Base-by-base conservation (phyloP, 768 basidiomycete species). In the Mycena rebaudengoi region DNA sequence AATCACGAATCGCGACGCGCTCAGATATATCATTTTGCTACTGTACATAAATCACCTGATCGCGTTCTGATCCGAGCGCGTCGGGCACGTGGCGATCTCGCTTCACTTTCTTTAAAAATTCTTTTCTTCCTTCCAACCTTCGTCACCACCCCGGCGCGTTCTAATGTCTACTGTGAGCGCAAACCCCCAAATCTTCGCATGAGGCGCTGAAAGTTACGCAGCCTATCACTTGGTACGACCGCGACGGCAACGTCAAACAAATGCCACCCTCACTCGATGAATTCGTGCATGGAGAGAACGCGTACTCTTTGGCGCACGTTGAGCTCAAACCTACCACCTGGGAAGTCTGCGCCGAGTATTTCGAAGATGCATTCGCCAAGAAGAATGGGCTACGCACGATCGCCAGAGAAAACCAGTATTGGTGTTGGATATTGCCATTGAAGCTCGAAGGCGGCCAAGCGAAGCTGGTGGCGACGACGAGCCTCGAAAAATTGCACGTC, bases 251-350 rank as follows among this genome's bases (percentile, higher is more conserved):
- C 50, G 32, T n/a, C 41, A 52, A 44, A 13, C 11, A n/a, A 32
- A 8, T 61, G 41, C 28, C 60, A 3, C 50, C 21, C 10, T 16
- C 41, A 33, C 41, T 61, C 50, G 41, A 61, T 26, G 50, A 61
- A 45, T 61, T 53, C 28, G 60, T 61, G n/a, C 50, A 45, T 51
- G 50, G 43, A 32, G 50, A 61, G 18, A 61, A 61, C 43, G 60
- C 60, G 18, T 60, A 60, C 50, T 52, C 59, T 11, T 26, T 52
- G n/a, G 7, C 50, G 2, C 50, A 52, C 37, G n/a, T 61, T 13
- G 50, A 53, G 33, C 50, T 61, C 23, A 11, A 35, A 30, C 60
- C 41, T 20, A 53, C 50, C 25, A 61, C 60, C 32, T 61, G 60
- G 51, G 60, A 61, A 5, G 33, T 14, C 28, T 61, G 50, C 43